Conservation (phyloP, 495 filamentous ascomycete genomes). For the Lasiosphaeriaceae sp. region DNA sequence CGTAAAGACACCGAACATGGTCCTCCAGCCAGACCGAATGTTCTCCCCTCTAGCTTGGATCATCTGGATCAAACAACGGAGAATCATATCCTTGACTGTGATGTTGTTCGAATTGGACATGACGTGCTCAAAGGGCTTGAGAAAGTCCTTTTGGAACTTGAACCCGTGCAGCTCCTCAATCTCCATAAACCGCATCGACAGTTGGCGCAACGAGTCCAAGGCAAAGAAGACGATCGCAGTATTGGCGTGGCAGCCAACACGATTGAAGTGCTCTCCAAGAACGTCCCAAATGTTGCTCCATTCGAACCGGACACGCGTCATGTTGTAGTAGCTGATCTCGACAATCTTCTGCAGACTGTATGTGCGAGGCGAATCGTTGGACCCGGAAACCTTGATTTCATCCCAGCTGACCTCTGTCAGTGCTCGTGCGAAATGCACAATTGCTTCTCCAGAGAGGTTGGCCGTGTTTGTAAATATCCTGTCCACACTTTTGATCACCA, state of each 20-base stretch:
- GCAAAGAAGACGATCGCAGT: slow-evolving; percentile 96
- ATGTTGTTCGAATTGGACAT: slow-evolving; percentile 88
- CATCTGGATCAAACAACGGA: slow-evolving; percentile 98
- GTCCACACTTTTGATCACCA: slow-evolving; percentile 89
- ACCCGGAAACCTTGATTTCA: slow-evolving; percentile 94
- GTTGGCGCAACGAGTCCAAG: slow-evolving; percentile 85
- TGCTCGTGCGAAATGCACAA: slow-evolving; percentile 94
- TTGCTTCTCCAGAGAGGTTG: slow-evolving; percentile 88
- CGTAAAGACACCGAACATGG: slow-evolving; percentile 98
- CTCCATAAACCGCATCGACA: slow-evolving; percentile 98
- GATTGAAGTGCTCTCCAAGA: slow-evolving; percentile 94
- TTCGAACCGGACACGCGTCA: slow-evolving; percentile 95
- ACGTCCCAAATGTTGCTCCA: slow-evolving; percentile 98
- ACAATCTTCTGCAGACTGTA: slow-evolving; percentile 98
- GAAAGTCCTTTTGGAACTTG: slow-evolving; percentile 99
- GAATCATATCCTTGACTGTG: slow-evolving; percentile 94
- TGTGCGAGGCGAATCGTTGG: slow-evolving; percentile 88
- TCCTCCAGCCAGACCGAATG: slow-evolving; percentile 96
- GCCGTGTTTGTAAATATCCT: slow-evolving; percentile 94
- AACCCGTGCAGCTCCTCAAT: slow-evolving; percentile 96
- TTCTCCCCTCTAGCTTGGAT: slow-evolving; percentile 94
- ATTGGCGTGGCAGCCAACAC: slow-evolving; percentile 92
- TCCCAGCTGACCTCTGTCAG: slow-evolving; percentile 98
- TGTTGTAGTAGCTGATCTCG: slow-evolving; percentile 99
- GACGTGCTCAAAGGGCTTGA: slow-evolving; percentile 97